Percentiles rank a stretch among this genome's conserved stretches.
Evolutionary conservation across 108 stramenopile genomes (phyloP).

Genomic region (Epipyxis sp.): DNA sequence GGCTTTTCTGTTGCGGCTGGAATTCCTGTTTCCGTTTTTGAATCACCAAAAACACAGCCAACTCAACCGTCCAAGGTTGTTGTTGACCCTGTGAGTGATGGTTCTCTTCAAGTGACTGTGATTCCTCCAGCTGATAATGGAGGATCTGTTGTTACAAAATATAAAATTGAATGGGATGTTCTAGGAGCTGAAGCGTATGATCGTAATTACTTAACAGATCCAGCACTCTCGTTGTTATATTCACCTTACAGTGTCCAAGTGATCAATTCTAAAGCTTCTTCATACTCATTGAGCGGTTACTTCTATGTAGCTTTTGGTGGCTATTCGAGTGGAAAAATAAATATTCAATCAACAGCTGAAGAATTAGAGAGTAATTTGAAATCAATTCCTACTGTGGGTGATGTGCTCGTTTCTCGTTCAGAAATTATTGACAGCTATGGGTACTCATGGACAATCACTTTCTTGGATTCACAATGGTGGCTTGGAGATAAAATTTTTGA

Average conservation of each 20-base stretch:
- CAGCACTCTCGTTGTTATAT: conserved; percentile 44
- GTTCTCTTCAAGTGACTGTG: conserved; percentile 58
- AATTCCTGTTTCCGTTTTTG: conserved; percentile 33
- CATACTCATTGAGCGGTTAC: conserved; percentile 49
- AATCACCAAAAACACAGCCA: conserved; percentile 51
- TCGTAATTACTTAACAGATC: neutral
- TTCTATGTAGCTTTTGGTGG: conserved; percentile 60
- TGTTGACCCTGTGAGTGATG: conserved; percentile 25
- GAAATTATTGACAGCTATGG: conserved; percentile 35
- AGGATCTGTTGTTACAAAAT: conserved; percentile 64
- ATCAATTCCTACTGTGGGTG: conserved; percentile 27
- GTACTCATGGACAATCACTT: conserved; percentile 44
- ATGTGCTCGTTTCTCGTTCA: conserved; percentile 1
- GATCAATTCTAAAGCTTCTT: conserved; percentile 47
- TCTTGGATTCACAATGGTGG: conserved; percentile 41
- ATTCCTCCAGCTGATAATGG: conserved; percentile 66
- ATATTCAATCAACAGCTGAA: neutral
- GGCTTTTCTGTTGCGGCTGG: conserved; percentile 57
- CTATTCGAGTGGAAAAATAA: conserved; percentile 39
- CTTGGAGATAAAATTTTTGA: neutral
- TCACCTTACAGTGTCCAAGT: conserved; percentile 45
- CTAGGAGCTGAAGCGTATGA: conserved; percentile 48
- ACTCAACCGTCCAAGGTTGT: conserved; percentile 33
- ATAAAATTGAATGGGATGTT: conserved; percentile 74
- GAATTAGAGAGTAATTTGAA: conserved; percentile 14